Evolutionary conservation across 2,329 filamentous ascomycete genomes (phyloP), one percentile per base, ranked within the genome.

Genomic region (Penicillium psychrosexuale): DNA sequence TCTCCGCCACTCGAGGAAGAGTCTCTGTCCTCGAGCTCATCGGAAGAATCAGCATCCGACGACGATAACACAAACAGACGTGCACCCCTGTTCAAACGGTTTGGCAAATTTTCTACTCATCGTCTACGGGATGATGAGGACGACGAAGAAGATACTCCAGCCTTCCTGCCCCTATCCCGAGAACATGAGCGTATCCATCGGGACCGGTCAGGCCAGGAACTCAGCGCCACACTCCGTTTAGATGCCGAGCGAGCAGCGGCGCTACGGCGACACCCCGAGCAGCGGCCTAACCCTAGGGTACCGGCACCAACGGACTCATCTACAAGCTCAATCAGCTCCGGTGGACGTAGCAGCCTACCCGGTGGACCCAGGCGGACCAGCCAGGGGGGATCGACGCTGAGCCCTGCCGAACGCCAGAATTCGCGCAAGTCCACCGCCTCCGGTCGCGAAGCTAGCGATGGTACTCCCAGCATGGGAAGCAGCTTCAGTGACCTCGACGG

Each of bases 401-500:
- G 72, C 51, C 70, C 78, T 8, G 77, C 77, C 1, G 79, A 81
- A 40, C 74, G 72, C 33, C 68, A 79, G 22, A 81, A 78, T 54
- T 79, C 81, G 0, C 72, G 75, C n/a, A 70, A 70, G 38, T 69
- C 69, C 11, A 59, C 59, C 22, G 58, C 66, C 48, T 66, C 71
- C 39, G 70, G 70, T 3, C 71, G 70, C 38, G 77, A 78, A 27
- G 73, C 77, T 12, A 83, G 80, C 53, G 81, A 83, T 56, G 81
- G 80, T 12, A 82, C 80, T 9, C 82, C 82, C 3, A 84, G 82
- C 58, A 85, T 85, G 81, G 84, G 84, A 0, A 86, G 83, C 58
- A 86, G 83, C 53, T 87, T 86, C 62, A 85, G 82, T 61, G 84
- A 87, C 67, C 72, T 87, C 34, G 84, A 87, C 66, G 82, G 83